Evolutionary conservation across 805 yeast species (phyloP).

Genomic region (Barnettozyma sucrosica): DNA sequence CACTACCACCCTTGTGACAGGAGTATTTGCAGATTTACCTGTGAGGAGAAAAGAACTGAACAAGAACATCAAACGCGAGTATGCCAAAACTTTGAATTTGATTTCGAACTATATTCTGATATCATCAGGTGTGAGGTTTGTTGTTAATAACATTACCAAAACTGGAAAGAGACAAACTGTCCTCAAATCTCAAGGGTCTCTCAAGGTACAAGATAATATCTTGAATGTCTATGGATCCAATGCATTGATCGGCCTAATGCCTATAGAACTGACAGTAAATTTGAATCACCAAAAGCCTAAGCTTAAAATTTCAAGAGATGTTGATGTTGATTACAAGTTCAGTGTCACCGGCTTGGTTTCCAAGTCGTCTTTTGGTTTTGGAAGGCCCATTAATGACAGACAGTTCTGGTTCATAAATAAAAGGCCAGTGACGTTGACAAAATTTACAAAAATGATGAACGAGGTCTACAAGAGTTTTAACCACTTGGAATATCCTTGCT

Average conservation of each 20-base stretch:
- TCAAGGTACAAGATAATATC: slow-evolving; percentile 49
- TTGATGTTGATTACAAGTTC: slow-evolving; percentile 28
- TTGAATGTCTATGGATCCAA: slow-evolving; percentile 66
- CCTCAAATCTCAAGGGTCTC: slow-evolving; percentile 50
- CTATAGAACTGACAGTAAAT: slow-evolving; percentile 39
- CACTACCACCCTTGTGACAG: slow-evolving; percentile 52
- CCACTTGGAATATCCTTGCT: slow-evolving; percentile 65
- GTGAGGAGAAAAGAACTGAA: slow-evolving; percentile 74
- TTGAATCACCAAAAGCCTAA: slow-evolving; percentile 26
- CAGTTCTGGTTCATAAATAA: slow-evolving; percentile 71
- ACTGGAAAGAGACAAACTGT: slow-evolving; percentile 47
- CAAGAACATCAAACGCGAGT: slow-evolving; percentile 66
- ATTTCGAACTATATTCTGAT: slow-evolving; percentile 62
- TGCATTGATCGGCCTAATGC: slow-evolving; percentile 51
- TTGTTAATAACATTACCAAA: slow-evolving; percentile 47
- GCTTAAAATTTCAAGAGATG: slow-evolving; percentile 10
- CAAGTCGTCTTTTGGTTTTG: slow-evolving; percentile 71
- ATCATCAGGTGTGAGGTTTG: slow-evolving; percentile 53
- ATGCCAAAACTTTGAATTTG: slow-evolving; percentile 55
- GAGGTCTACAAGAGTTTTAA: slow-evolving; percentile 73
- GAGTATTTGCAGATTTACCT: slow-evolving; percentile 66
- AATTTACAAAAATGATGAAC: slow-evolving; percentile 52
- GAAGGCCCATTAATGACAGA: slow-evolving; percentile 65
- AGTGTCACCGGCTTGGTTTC: slow-evolving; percentile 61
- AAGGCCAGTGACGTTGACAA: slow-evolving; percentile 63